These are phyloP conservation scores for Niveomyces coronatus DNA, from an alignment of 2,329 filamentous ascomycete species.

Conservation along the genomic window DNA sequence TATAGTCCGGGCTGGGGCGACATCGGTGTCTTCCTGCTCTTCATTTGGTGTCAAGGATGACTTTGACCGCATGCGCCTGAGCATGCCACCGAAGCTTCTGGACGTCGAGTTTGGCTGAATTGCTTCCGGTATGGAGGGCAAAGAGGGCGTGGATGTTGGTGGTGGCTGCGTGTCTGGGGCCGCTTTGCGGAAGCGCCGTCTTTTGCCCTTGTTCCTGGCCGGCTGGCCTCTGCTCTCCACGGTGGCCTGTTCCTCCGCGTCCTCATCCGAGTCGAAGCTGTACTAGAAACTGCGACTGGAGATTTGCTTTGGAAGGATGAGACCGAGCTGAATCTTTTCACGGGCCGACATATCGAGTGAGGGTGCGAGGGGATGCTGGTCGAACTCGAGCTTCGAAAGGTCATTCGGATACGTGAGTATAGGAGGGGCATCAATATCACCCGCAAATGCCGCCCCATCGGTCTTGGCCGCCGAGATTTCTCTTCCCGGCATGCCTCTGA, in stretches of 20 bases:
- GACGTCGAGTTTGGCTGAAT: conserved; percentile 16
- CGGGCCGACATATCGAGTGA: conserved; percentile 18
- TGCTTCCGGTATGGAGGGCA: conserved; percentile 24
- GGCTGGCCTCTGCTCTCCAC: conserved; percentile 9
- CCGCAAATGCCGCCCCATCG: conserved; percentile 24
- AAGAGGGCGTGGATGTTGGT: conserved; percentile 17
- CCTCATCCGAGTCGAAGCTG: conserved; percentile 25
- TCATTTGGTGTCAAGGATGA: background rate
- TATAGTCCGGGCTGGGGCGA: background rate
- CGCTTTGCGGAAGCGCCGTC: conserved; percentile 4
- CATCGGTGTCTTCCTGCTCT: background rate
- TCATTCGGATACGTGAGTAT: conserved; percentile 25
- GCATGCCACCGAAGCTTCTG: conserved; percentile 18
- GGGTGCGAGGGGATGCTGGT: conserved; percentile 26
- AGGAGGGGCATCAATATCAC: conserved; percentile 19
- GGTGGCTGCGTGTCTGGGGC: conserved; percentile 13
- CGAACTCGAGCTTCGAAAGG: conserved; percentile 23
- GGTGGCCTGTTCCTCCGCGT: conserved; percentile 14
- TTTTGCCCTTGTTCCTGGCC: conserved; percentile 6
- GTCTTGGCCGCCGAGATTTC: conserved; percentile 28
- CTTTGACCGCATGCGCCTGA: conserved; percentile 18
- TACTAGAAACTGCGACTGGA: conserved; percentile 27
- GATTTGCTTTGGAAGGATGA: conserved; percentile 24
- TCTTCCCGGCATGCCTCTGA: conserved; percentile 28
- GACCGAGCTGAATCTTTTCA: conserved; percentile 22